Base-by-base conservation (phyloP, 305 asterid genomes). In the Solanum hybrid region DNA sequence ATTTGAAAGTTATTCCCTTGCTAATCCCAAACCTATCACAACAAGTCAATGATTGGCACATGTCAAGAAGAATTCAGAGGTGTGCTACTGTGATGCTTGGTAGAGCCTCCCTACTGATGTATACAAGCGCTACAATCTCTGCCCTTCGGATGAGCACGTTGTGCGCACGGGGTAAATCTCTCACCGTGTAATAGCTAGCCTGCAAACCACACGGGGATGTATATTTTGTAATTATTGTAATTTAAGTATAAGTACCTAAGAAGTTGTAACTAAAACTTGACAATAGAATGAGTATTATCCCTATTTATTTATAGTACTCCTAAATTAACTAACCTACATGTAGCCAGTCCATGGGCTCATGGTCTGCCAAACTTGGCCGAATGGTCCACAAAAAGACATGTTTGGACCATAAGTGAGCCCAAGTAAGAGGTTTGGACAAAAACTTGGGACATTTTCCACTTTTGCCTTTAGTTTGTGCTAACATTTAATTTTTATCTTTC, bases 111-210 rank as follows among this genome's bases (percentile, higher is more conserved):
- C 69, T 56, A 56, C 10, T 0, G n/a, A 17, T 17, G 24, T 56
- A 56, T 56, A 56, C 10, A 17, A 0, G 4, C 10, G 0, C 24
- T 56, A 56, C 10, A 56, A 56, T 56, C 24, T 45, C 7, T 45
- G 3, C 3, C 22, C 22, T 45, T 45, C 19, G 24, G 69, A 0
- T 6, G 24, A 56, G 10, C 69, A 56, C 69, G 10, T 17, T 56
- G 24, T 56, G 10, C 4, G 0, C 24, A 6, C 0, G 4, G 24
- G 4, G 24, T 2, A 56, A 2, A 56, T 56, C 0, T 56, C 0
- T 10, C 69, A 7, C 7, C 0, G 60, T 45, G 60, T 56, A 17
- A 56, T n/a, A n/a, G n/a, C n/a, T 17, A 17, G 24, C 4, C 0
- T 17, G 1, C 69, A 56, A 56, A 56, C 2, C 24, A 56, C 4